Base-by-base conservation (phyloP, 2,329 filamentous ascomycete species). In the Phialemonium atrogriseum region DNA sequence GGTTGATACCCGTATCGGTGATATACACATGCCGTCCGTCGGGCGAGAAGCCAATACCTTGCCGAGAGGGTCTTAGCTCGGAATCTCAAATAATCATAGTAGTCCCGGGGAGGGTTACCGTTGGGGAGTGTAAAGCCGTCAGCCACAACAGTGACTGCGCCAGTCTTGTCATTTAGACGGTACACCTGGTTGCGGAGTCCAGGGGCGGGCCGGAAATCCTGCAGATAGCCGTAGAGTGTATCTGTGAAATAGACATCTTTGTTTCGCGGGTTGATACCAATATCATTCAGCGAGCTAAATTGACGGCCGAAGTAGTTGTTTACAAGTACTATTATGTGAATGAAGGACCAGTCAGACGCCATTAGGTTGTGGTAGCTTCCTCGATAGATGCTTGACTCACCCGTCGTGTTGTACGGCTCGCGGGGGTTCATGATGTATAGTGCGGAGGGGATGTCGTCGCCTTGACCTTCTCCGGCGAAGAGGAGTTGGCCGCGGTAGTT, bases 171-270 rank as follows among this genome's bases (percentile, higher is more conserved):
- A 26, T 71, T 63, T 27, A 68, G 66, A 3, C 71, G 63, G 47
- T 79, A 80, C 1, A 78, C 70, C 43, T 79, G 74, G 35, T 67
- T 69, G 5, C 60, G 68, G 9, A 77, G 46, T 1, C 63, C 64
- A 0, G 73, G 73, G 5, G 49, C 40, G 0, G 67, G 67, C 0
- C 74, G 61, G 42, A 79, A 77, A 15, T 70, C 59, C 44, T 79
- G 74, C 24, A 70, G 58, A 37, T 61, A 70, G 4, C 72, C 76
- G 40, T 80, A 80, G 7, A 66, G 59, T 0, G 70, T 67, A 36
- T 80, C 75, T 2, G 74, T 80, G 43, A 80, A 79, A 56, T 76
- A 80, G n/a, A 80, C 54, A 16, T 73, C 64, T n/a, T 63, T 61
- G 35, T 67, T 75, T 9, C 51, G 48, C 18, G 72, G 61, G 40